phyloP scores from a whole-genome alignment of 2,329 filamentous ascomycete species.

The Colletotrichum coccodes region DNA sequence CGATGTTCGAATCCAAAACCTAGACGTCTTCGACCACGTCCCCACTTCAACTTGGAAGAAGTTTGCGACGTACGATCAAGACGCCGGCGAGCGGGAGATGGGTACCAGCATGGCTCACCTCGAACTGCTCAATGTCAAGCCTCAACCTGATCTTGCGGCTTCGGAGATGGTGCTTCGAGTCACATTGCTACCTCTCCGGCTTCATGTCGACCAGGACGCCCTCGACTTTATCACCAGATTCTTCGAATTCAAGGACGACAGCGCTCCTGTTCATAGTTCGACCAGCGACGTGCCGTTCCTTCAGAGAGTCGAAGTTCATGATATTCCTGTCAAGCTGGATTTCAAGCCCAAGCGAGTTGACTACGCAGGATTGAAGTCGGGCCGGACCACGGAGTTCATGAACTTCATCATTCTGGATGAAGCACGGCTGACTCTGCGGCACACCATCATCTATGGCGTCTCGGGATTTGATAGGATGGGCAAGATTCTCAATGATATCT shows the following conservation, averaged over 20 bases:
- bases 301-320: constrained; percentile 87
- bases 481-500: constrained; percentile 91
- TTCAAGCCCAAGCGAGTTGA: constrained; percentile 99
- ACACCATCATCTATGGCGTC: constrained; percentile 92
- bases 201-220: constrained; percentile 97
- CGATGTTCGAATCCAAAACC: constrained; percentile 81
- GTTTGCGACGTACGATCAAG: constrained; percentile 92
- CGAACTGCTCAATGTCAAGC: constrained; percentile 88
- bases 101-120: constrained; percentile 90
- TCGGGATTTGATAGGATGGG: constrained; percentile 91
- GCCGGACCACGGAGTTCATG: constrained; percentile 97
- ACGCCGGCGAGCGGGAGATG: constrained; percentile 86
- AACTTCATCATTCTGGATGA: constrained; percentile 95
- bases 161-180: constrained; percentile 88
- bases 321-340: constrained; percentile 84
- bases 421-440: constrained; percentile 84
- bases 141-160: constrained; percentile 83
- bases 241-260: constrained; percentile 95
- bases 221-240: constrained; percentile 97
- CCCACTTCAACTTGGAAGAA: constrained; percentile 98
- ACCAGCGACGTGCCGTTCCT: constrained; percentile 85
- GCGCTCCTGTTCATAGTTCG: constrained; percentile 61
- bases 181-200: constrained; percentile 82
- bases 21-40: constrained; percentile 94
- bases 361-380: constrained; percentile 90